Percentiles rank a stretch among this genome's conserved stretches.
Conservation (phyloP, 257 asterid genomes). For the Scutellaria galericulata region DNA sequence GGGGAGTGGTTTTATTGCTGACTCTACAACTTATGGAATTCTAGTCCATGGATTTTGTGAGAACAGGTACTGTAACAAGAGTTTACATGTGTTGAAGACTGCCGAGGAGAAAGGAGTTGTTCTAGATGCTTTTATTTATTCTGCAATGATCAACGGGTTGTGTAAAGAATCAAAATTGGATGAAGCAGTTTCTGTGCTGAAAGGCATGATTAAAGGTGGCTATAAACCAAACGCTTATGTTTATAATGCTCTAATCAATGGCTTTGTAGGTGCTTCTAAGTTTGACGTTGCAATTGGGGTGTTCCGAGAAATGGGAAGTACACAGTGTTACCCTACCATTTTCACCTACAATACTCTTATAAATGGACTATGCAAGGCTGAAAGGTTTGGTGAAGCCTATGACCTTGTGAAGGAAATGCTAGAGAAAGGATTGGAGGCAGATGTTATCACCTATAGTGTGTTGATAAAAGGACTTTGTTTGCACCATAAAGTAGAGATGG, state of each 20-base stretch:
- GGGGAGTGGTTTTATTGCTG: conserved; percentile 60
- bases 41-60: conserved; percentile 79
- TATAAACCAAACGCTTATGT: conserved; percentile 65
- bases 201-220: conserved; percentile 57
- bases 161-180: conserved; percentile 67
- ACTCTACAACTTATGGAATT: conserved; percentile 64
- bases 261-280: conserved; percentile 66
- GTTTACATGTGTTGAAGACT: conserved; percentile 57
- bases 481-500: conserved; percentile 62
- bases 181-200: conserved; percentile 69
- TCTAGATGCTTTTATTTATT: conserved; percentile 69
- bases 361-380: conserved; percentile 77
- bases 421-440: conserved; percentile 69
- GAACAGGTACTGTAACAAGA: conserved; percentile 63
- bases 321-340: conserved; percentile 58
- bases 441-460: conserved; percentile 71
- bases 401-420: conserved; percentile 78
- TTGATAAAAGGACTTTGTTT: conserved; percentile 81
- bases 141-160: conserved; percentile 70
- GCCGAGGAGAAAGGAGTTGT: conserved; percentile 53
- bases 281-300: conserved; percentile 61
- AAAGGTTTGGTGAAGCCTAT: conserved; percentile 68
- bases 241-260: conserved; percentile 74
- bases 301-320: conserved; percentile 57
- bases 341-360: conserved; percentile 79